Base-by-base conservation (phyloP, 2,329 filamentous ascomycete genomes). In the Arthrobotrys pseudoclavata region DNA sequence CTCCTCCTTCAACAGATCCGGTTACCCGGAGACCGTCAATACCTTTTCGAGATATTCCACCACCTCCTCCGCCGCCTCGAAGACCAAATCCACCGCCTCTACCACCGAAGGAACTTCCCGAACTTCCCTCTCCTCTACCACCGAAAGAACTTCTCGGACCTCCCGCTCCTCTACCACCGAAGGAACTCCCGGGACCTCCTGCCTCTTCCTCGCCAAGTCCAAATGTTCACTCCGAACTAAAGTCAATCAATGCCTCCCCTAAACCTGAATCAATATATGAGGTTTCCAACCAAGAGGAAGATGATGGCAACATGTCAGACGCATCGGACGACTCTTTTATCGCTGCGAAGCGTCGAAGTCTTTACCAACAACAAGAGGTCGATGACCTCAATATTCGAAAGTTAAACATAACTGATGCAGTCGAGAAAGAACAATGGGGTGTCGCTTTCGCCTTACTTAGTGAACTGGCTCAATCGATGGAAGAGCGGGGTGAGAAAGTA, bases 251-350 rank as follows among this genome's bases (percentile, higher is more conserved):
- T 55, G 13, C 15, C 9, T 9, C 18, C 15, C 42, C 18, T 9
- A 10, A 37, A 20, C 9, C 52, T 5, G n/a, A 37, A 22, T 20
- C 52, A 29, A 15, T 22, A 3, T 3, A 10, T 3, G n/a, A 12
- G 0, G 1, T 9, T 22, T 26, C 22, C 3, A 15, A 24, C 3
- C 31, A 42, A 15, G n/a, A 69, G 5, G 37, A 60, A 15, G 40
- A 42, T 13, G 34, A 55, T 4, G 50, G 26, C 4, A 40, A 57
- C 22, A 15, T 18, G 1, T 69, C 64, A 29, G 52, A 57, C n/a
- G 64, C 22, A 18, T 69, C 52, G 9, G 64, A 69, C 13, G 64
- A 69, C 42, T 60, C 64, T 10, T 68, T 48, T 4, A 13, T 68
- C 9, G 37, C 31, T 13, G 48, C 31, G 10, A 55, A 47, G 9